These are phyloP conservation scores for Tricholoma bakamatsutake DNA, from an alignment of 768 basidiomycete genomes.

Conservation along the genomic window DNA sequence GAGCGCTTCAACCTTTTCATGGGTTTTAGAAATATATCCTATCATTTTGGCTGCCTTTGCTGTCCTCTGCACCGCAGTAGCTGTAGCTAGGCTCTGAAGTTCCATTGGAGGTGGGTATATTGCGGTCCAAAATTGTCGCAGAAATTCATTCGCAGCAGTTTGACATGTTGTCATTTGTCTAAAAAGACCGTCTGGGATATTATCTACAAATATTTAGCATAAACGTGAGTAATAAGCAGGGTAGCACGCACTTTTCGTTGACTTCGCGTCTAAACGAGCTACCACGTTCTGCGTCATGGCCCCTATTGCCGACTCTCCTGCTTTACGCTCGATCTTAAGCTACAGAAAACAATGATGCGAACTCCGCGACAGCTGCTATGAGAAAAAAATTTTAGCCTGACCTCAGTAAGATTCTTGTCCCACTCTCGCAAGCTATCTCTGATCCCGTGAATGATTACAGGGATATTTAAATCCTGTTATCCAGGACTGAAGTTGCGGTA, in stretches of 20 bases:
- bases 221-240: neutral
- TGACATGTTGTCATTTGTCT: constrained; percentile 86
- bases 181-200: constrained; percentile 74
- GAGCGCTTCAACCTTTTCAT: constrained; percentile 78
- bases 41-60: constrained; percentile 87
- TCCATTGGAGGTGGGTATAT: constrained; percentile 72
- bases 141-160: constrained; percentile 90
- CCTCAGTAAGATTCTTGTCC: constrained; percentile 53
- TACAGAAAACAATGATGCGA: constrained; percentile 18
- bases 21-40: constrained; percentile 71
- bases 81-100: constrained; percentile 37
- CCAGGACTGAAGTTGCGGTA: constrained; percentile 1
- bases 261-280: constrained; percentile 61
- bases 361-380: neutral
- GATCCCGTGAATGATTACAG: constrained; percentile 40
- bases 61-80: constrained; percentile 64
- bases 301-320: constrained; percentile 60
- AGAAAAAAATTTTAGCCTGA: constrained; percentile 23
- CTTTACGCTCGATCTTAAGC: constrained; percentile 64
- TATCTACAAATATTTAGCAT: constrained; percentile 39
- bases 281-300: constrained; percentile 79
- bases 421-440: constrained; percentile 47
- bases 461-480: constrained; percentile 41
- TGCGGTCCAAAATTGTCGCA: constrained; percentile 93
- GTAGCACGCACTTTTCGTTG: constrained; percentile 50